Conservation (phyloP, 768 basidiomycete species). For the Rhodotorula babjevae region DNA sequence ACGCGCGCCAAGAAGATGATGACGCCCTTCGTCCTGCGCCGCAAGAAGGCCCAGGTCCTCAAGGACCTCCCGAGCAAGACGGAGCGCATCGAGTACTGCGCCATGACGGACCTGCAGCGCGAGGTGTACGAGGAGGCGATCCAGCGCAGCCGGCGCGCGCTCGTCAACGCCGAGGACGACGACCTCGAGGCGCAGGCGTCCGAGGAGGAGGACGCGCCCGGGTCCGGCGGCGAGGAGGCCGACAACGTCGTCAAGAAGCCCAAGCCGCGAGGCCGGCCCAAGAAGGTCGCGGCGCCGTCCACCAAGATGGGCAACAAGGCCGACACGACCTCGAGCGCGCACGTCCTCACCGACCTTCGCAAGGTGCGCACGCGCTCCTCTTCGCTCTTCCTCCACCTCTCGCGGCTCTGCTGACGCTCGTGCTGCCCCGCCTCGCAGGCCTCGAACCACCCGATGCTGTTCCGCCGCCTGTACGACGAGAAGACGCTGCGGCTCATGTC, state of each 20-base stretch:
- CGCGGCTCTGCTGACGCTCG: too few relatives aligned
- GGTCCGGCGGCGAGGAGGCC: conserved; percentile 45
- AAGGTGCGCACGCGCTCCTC: conserved; percentile 53
- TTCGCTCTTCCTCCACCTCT: too few relatives aligned
- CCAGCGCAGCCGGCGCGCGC: conserved; percentile 73
- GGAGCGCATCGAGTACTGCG: conserved; percentile 91
- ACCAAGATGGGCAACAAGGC: conserved; percentile 43
- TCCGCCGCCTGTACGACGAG: conserved; percentile 78
- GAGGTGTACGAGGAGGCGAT: conserved; percentile 81
- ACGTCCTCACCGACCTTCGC: conserved; percentile 94
- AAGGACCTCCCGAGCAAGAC: conserved; percentile 87
- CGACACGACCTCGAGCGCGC: conserved; percentile 68
- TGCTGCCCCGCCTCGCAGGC: conserved; percentile 49
- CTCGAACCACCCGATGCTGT: conserved; percentile 91
- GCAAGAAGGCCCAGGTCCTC: conserved; percentile 93
- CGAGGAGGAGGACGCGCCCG: conserved; percentile 45
- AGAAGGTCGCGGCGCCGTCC: conserved; percentile 47
- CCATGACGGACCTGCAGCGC: conserved; percentile 76
- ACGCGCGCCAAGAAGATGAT: conserved; percentile 98
- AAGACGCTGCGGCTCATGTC: conserved; percentile 68
- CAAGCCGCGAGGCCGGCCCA: conserved; percentile 43
- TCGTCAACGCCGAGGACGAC: conserved; percentile 46
- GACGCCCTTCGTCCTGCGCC: conserved; percentile 95
- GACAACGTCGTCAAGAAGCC: conserved; percentile 52
- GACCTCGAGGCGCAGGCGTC: conserved; percentile 45